A percentile compares a stretch with the other conserved stretches of the same genome.
Conservation (phyloP, 2,329 filamentous ascomycete genomes). For the Botryotinia globosa region DNA sequence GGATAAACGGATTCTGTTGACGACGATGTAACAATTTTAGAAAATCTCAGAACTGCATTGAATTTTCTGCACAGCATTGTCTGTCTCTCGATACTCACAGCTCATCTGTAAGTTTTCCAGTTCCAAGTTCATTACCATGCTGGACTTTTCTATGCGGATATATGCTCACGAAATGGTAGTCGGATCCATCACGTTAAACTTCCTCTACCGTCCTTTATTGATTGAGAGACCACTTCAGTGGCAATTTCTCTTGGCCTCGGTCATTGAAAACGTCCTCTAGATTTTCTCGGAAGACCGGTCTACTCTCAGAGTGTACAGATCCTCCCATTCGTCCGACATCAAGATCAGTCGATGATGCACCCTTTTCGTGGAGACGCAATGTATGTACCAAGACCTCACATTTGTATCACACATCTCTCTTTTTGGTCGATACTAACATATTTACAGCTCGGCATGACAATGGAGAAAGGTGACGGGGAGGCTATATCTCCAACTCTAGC, state of each 20-base stretch:
- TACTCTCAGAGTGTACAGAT: not conserved
- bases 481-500: not conserved
- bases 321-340: not conserved
- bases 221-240: not conserved
- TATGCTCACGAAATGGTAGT: not conserved
- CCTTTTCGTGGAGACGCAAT: not conserved
- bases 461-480: not conserved
- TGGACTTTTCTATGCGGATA: not conserved
- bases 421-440: not conserved
- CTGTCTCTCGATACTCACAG: not conserved
- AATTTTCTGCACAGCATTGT: not conserved
- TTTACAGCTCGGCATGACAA: not conserved
- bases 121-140: not conserved
- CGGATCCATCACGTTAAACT: not conserved
- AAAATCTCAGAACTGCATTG: not conserved
- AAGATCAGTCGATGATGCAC: not conserved
- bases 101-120: not conserved
- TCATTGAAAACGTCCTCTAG: not conserved
- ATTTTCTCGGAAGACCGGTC: not conserved
- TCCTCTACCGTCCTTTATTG: not conserved
- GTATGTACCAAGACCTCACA: not conserved
- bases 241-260: not conserved
- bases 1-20: not conserved
- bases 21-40: not conserved
- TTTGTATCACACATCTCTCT: too few relatives aligned